Evolutionary conservation across 306 rosid species (phyloP).

Genomic region (Bauhinia variegata): DNA sequence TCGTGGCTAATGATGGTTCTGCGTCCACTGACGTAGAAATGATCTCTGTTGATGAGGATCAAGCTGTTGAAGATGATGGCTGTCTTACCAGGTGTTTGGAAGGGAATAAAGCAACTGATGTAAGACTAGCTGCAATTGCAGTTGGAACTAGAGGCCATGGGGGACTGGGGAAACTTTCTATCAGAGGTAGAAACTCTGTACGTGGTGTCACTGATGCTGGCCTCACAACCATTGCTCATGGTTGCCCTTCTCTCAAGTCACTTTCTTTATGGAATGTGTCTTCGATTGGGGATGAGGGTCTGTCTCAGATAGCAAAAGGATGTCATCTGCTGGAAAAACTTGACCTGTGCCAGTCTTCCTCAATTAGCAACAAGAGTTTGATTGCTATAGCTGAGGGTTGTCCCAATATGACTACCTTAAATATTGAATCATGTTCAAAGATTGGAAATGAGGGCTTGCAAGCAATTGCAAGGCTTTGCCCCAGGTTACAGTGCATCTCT

Average conservation of each 20-base stretch:
- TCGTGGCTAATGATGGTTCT: constrained; percentile 21
- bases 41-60: constrained; percentile 49
- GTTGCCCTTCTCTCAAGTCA: constrained; percentile 75
- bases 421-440: constrained; percentile 69
- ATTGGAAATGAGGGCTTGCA: constrained; percentile 88
- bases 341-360: constrained; percentile 68
- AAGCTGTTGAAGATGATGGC: constrained; percentile 62
- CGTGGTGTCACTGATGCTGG: constrained; percentile 73
- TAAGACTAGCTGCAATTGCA: constrained; percentile 82
- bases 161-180: constrained; percentile 85
- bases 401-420: constrained; percentile 72
- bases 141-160: constrained; percentile 84
- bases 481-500: constrained; percentile 63
- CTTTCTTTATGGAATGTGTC: constrained; percentile 83
- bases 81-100: constrained; percentile 84
- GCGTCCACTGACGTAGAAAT: constrained; percentile 45
- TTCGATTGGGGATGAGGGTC: constrained; percentile 67
- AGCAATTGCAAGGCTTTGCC: constrained; percentile 74
- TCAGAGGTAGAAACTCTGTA: constrained; percentile 67
- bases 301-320: constrained; percentile 71
- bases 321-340: constrained; percentile 84
- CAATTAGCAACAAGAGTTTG: constrained; percentile 75
- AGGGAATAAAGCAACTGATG: constrained; percentile 88
- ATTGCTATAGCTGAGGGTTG: constrained; percentile 86
- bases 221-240: constrained; percentile 70